phyloP scores from a whole-genome alignment of 129 eudicot genomes.

The Rutidosis leptorrhynchoides region DNA sequence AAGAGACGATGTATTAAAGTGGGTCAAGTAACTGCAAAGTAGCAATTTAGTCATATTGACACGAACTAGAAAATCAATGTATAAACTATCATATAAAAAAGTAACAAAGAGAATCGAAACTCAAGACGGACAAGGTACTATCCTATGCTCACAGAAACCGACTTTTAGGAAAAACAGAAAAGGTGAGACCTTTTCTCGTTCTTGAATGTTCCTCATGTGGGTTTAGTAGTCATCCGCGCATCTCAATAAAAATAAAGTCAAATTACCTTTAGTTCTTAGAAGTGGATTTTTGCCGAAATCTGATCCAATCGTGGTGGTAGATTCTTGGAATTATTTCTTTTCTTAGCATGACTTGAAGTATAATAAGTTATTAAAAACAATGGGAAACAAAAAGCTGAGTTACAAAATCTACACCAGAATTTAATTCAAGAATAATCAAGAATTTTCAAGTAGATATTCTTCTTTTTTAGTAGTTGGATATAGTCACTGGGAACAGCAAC shows the following conservation, averaged over 20 bases:
- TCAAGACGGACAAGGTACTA: not conserved
- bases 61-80: not conserved
- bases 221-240: not conserved
- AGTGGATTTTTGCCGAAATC: not conserved
- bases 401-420: too few relatives aligned
- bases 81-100: not conserved
- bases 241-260: not conserved
- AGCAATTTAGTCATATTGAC: not conserved
- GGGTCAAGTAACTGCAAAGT: not conserved
- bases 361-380: too few relatives aligned
- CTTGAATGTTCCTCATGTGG: not conserved
- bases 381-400: too few relatives aligned
- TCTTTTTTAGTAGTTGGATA: too few relatives aligned
- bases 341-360: too few relatives aligned
- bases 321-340: too few relatives aligned
- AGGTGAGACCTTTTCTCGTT: not conserved
- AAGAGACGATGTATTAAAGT: conserved; percentile 6
- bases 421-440: too few relatives aligned
- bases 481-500: not conserved
- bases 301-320: too few relatives aligned
- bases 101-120: not conserved
- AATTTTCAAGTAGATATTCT: too few relatives aligned
- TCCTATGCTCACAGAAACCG: not conserved
- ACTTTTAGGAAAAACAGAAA: too few relatives aligned
- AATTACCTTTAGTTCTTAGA: not conserved